Evolutionary conservation across 768 basidiomycete genomes (phyloP), one percentile per base, ranked within the genome.

Genomic region (Neoboletus magnificus): DNA sequence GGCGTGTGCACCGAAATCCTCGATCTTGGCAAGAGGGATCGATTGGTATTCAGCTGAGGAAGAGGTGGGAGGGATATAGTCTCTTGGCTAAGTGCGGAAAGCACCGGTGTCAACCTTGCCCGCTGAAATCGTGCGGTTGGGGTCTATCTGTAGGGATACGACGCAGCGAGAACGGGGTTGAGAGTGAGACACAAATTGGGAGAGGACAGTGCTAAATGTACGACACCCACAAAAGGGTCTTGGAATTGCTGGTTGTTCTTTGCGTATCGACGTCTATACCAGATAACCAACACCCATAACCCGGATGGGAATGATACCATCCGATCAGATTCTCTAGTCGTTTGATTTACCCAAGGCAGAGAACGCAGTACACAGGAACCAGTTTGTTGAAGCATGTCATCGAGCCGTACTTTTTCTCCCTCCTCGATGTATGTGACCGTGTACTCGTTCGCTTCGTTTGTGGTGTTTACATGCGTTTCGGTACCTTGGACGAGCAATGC

Each of bases 241-340:
- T 91, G 89, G 76, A 84, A 94, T 66, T 87, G 88, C 66, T 99
- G 96, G 70, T 98, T 95, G 65, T 85, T 93, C 76, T 82, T 68
- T 99, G 97, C 0, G 97, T 99, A 69, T 89, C 91, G 55, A 98
- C 97, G 66, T 99, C 97, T 74, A 99, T 98, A 25, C 97, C 97
- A 13, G 95, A 98, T 10, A 99, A 76, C 97, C 97, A 99, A 72
- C 97, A 99, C 18, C 97, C 97, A 68, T 98, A 99, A 15, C 97
- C 97, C 6, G 97, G 97, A 76, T 99, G 97, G 16, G 93, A 96
- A 71, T 97, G 93, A 70, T 97, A 97, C 93, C 93, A 96, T n/a
- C 93, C 93, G 61, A 95, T 90, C 8, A 85, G 87, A 68, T 94
- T 85, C 70, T 96, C 93, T 47, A 84, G 77, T 66, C 94, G 77